phyloP scores from a whole-genome alignment of 1,284 basidiomycete genomes.

The Sporisorium graminicola region DNA sequence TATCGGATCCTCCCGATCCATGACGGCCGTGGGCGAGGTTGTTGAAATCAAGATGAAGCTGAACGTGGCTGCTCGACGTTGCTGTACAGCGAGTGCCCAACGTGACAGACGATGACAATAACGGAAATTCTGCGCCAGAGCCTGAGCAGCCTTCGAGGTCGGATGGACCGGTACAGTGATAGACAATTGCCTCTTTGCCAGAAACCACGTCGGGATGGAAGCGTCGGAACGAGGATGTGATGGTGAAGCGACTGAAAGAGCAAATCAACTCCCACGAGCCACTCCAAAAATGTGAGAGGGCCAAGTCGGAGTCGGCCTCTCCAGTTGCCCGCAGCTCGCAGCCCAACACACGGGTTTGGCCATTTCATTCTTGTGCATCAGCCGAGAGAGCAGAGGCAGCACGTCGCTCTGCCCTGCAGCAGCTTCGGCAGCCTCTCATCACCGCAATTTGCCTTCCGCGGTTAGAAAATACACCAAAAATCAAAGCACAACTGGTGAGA shows the following conservation, averaged over 20 bases:
- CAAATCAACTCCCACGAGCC: no score
- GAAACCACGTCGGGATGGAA: neutral
- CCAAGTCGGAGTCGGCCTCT: neutral
- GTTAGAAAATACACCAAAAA: neutral
- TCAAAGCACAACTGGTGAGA: neutral
- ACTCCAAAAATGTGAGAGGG: no score
- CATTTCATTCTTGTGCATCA: neutral
- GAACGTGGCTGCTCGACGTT: neutral
- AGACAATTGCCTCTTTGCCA: neutral
- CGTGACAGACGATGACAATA: neutral
- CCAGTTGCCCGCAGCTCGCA: neutral
- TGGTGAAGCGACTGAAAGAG: neutral
- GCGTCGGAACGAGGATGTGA: neutral
- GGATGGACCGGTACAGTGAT: neutral
- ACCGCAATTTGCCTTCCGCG: neutral
- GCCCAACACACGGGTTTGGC: neutral
- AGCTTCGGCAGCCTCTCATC: neutral
- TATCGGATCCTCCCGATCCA: constrained; percentile 22
- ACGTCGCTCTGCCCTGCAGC: neutral
- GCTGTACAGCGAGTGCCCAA: neutral
- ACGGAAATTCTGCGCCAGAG: neutral
- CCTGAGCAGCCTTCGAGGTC: neutral
- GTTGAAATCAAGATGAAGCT: neutral
- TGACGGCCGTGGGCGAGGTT: constrained; percentile 1
- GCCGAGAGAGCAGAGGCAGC: neutral